A percentile compares a stretch with the other conserved stretches of the same genome.
Evolutionary conservation across 2,329 filamentous ascomycete genomes (phyloP).

Genomic region (Epichloe festucae): DNA sequence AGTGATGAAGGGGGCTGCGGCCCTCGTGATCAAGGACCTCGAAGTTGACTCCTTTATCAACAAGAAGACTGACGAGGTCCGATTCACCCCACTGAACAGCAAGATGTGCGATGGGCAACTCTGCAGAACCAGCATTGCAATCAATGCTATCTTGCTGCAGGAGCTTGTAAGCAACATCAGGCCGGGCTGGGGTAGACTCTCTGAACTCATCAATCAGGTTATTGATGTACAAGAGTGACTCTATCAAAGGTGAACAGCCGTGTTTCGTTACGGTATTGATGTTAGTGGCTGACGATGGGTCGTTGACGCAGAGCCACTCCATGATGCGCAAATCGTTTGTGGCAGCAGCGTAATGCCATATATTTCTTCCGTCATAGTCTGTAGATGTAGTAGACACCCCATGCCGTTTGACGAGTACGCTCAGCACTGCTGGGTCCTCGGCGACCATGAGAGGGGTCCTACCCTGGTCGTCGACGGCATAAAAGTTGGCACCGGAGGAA

Average conservation of each 20-base stretch:
- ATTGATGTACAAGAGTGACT: conserved; percentile 16
- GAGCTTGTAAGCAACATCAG: conserved; percentile 9
- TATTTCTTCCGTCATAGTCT: conserved; percentile 20
- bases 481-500: conserved; percentile 15
- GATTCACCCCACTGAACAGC: conserved; percentile 16
- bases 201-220: not conserved
- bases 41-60: conserved; percentile 9
- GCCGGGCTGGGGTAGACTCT: not conserved
- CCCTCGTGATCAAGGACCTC: conserved; percentile 7
- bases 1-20: conserved; percentile 11
- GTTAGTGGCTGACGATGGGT: conserved; percentile 16
- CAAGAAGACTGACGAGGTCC: conserved; percentile 11
- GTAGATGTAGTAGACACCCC: conserved; percentile 15
- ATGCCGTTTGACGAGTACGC: conserved; percentile 14
- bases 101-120: conserved; percentile 2
- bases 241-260: conserved; percentile 18
- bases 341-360: conserved; percentile 26
- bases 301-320: conserved; percentile 17
- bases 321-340: conserved; percentile 19
- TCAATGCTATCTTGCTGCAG: conserved; percentile 7
- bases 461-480: conserved; percentile 14
- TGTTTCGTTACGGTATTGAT: conserved; percentile 10
- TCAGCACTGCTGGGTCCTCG: conserved; percentile 15
- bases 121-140: conserved; percentile 6
- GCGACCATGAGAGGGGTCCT: conserved; percentile 24